Conservation (phyloP, 345 rosid species). For the Moringa oleifera region DNA sequence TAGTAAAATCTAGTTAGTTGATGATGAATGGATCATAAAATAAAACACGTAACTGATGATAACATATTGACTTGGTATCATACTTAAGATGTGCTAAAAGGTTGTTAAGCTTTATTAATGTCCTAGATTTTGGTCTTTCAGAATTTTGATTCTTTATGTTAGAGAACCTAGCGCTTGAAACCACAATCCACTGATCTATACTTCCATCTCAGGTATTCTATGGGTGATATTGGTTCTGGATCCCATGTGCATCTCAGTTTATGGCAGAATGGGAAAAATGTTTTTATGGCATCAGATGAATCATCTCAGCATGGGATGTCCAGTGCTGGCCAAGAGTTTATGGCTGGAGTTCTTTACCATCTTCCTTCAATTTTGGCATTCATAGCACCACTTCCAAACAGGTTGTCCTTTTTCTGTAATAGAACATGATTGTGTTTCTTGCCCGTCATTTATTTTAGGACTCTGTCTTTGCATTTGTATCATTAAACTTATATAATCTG, state of each 20-base stretch:
- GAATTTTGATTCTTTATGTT: not conserved
- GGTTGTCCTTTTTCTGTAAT: slow-evolving; percentile 31
- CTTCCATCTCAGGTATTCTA: slow-evolving; percentile 50
- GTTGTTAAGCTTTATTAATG: not conserved
- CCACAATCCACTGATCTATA: not conserved
- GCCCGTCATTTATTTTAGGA: not conserved
- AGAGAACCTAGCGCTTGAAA: slow-evolving; percentile 5
- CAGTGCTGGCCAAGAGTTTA: slow-evolving; percentile 57
- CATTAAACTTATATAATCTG: not conserved
- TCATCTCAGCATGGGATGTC: slow-evolving; percentile 78
- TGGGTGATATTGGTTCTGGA: slow-evolving; percentile 90
- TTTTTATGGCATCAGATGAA: slow-evolving; percentile 61
- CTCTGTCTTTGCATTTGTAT: not conserved
- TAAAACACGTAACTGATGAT: not conserved
- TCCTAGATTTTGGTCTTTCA: not conserved
- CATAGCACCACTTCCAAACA: slow-evolving; percentile 88
- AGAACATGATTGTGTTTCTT: not conserved
- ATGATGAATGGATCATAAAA: not conserved
- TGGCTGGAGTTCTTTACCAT: slow-evolving; percentile 92
- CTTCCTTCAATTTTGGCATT: slow-evolving; percentile 86
- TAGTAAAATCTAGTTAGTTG: too few relatives aligned
- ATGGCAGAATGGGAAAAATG: slow-evolving; percentile 72
- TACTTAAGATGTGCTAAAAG: not conserved
- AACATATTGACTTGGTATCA: not conserved
- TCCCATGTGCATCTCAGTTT: slow-evolving; percentile 91